Percentiles rank a stretch among this genome's conserved stretches.
These are phyloP conservation scores for Nevesoporus exiguus DNA, from an alignment of 768 basidiomycete species.

Conservation along the genomic window DNA sequence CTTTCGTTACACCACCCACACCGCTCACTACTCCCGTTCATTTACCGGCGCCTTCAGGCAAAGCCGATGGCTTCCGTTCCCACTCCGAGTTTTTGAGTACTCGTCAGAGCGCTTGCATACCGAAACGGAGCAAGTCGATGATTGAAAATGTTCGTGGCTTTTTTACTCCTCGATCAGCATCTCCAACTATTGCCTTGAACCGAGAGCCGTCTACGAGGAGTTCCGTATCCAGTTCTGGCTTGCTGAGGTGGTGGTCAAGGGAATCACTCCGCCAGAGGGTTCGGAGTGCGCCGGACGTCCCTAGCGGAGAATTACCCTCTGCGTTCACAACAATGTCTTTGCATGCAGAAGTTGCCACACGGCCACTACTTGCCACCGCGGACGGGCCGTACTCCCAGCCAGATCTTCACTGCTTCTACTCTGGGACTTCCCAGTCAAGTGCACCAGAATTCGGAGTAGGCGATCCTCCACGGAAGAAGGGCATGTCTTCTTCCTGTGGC, in stretches of 20 bases:
- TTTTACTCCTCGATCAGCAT: slow-evolving; percentile 47
- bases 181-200: slow-evolving; percentile 35
- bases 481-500: slow-evolving; percentile 14
- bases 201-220: slow-evolving; percentile 26
- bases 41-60: slow-evolving; percentile 13
- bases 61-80: slow-evolving; percentile 13
- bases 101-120: slow-evolving; percentile 25
- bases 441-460: slow-evolving; percentile 25
- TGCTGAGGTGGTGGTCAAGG: slow-evolving; percentile 48
- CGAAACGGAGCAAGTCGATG: slow-evolving; percentile 50
- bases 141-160: slow-evolving; percentile 61
- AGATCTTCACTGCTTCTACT: slow-evolving; percentile 26
- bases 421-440: slow-evolving; percentile 12
- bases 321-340: slow-evolving; percentile 27
- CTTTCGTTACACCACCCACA: slow-evolving; percentile 24
- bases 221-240: slow-evolving; percentile 29
- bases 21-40: slow-evolving; percentile 17
- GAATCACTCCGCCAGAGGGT: slow-evolving; percentile 48
- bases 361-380: slow-evolving; percentile 11
- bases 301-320: slow-evolving; percentile 27
- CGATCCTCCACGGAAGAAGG: slow-evolving; percentile 11
- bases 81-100: slow-evolving; percentile 30
- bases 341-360: slow-evolving; percentile 10
- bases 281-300: slow-evolving; percentile 50
- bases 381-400: slow-evolving; percentile 31